Evolutionary conservation across 257 asterid genomes (phyloP).

Genomic region (Solanum dulcamara): DNA sequence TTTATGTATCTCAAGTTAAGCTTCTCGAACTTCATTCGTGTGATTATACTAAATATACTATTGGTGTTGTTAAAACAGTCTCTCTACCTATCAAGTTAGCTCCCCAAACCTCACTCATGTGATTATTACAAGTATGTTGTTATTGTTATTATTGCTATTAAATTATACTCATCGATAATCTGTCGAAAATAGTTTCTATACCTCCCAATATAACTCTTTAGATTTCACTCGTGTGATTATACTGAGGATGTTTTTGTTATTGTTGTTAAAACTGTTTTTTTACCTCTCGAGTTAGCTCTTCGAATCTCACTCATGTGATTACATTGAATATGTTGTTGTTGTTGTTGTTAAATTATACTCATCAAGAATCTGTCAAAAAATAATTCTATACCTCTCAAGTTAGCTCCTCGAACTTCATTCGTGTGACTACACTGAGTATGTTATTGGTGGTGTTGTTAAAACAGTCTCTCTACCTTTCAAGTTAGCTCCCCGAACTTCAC

Average conservation of each 20-base stretch:
- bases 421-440: neutral
- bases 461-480: too few relatives aligned
- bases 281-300: neutral
- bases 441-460: too few relatives aligned
- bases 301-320: too few relatives aligned
- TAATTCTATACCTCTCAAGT: too few relatives aligned
- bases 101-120: neutral
- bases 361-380: too few relatives aligned
- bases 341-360: too few relatives aligned
- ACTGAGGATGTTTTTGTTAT: neutral
- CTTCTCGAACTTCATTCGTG: neutral
- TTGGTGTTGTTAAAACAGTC: neutral
- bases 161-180: too few relatives aligned
- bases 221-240: neutral
- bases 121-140: neutral
- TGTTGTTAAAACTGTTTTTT: rapidly evolving
- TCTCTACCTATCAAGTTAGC: neutral
- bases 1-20: rapidly evolving
- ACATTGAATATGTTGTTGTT: too few relatives aligned
- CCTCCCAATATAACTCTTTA: neutral
- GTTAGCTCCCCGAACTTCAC: too few relatives aligned
- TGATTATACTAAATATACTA: neutral
- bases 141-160: neutral
- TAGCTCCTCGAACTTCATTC: rapidly evolving
- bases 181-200: neutral